phyloP scores from a whole-genome alignment of 1,139 yeast species.

The Candida sp. region DNA sequence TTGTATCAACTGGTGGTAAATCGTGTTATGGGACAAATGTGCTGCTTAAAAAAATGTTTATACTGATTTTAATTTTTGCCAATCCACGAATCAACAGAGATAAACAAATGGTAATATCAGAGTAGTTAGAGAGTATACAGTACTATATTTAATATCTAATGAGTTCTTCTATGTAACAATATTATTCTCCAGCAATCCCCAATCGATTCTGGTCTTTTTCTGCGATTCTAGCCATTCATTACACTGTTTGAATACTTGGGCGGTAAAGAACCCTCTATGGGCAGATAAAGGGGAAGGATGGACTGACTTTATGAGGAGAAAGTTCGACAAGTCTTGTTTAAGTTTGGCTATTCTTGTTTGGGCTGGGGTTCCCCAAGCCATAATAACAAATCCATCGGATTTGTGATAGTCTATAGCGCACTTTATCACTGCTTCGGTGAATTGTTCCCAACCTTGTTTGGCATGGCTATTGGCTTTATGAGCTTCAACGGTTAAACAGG shows the following conservation, averaged over 20 bases:
- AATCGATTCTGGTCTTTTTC: constrained; percentile 55
- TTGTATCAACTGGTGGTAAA: not conserved
- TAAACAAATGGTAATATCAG: too few relatives aligned
- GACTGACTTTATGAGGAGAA: constrained; percentile 64
- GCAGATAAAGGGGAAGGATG: constrained; percentile 98
- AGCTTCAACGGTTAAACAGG: constrained; percentile 89
- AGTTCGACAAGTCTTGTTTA: constrained; percentile 18
- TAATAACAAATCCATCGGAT: constrained; percentile 70
- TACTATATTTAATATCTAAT: not conserved
- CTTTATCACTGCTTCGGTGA: constrained; percentile 71
- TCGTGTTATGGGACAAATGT: not conserved
- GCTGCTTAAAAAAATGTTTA: not conserved
- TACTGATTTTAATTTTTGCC: not conserved
- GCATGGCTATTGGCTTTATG: constrained; percentile 95
- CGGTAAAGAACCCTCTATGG: constrained; percentile 73
- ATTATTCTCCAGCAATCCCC: constrained; percentile 45
- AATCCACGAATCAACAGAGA: not conserved
- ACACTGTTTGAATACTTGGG: constrained; percentile 65
- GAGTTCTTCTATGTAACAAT: constrained; percentile 11
- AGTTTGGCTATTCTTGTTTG: constrained; percentile 59
- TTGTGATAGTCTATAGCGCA: constrained; percentile 36
- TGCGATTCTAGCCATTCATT: constrained; percentile 67
- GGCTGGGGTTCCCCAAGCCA: constrained; percentile 98
- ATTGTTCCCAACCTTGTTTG: constrained; percentile 88
- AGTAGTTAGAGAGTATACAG: not conserved